Evolutionary conservation across 2,329 filamentous ascomycete genomes (phyloP), one percentile per base, ranked within the genome.

Genomic region (Colletotrichum plurivorum): DNA sequence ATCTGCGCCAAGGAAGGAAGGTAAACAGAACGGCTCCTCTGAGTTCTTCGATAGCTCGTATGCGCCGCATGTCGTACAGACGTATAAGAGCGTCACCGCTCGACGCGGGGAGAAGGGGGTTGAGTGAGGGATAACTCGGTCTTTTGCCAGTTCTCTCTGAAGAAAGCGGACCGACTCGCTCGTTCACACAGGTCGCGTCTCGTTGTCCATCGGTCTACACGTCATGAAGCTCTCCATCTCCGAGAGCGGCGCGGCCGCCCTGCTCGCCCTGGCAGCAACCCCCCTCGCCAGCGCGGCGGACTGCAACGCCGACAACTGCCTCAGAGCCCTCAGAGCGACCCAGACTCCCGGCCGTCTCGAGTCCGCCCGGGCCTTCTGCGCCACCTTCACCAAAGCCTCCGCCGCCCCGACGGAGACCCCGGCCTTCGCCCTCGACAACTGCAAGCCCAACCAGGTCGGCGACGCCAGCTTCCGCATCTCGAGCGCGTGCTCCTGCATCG

Each of bases 271-370:
- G 45, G 27, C 45, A 8, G 7, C 27, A 49, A n/a, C 25, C 2
- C 56, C 22, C n/a, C 20, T 59, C 0, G 45, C 45, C 43, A 39
- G 4, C 5, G 31, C 51, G 20, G 58, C 68, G 12, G 58, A 71
- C 13, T 79, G 78, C 72, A 62, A 72, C 53, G 77, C 76, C 25
- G 79, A 81, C 71, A 78, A 79, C 67, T 81, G 79, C 72, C 75
- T 80, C 39, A 76, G 77, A 18, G 78, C 79, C 20, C 57, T 80
- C 64, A 72, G 76, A 20, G 77, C 79, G 16, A 79, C 75, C 3
- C 75, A 77, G 63, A 76, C 69, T 7, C 76, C 77, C 6, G 76
- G 76, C 36, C 76, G 76, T 16, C 68, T 80, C 5, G 63, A 75
- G 60, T 72, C 72, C 39, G 78, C 77, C 10, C 73, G 72, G 61